phyloP scores from a whole-genome alignment of 345 rosid genomes.

The Sapria himalayana region DNA sequence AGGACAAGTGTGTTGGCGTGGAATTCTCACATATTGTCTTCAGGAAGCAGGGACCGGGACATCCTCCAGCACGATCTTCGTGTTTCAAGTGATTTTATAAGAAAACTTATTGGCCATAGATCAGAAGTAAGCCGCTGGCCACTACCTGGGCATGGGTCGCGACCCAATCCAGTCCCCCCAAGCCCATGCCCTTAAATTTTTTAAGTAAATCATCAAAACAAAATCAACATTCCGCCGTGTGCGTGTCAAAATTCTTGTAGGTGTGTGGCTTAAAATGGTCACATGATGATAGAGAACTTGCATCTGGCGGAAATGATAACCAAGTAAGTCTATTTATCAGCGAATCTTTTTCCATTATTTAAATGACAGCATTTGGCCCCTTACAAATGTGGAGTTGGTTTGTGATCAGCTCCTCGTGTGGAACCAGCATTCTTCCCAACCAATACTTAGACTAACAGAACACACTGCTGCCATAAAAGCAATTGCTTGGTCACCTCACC shows the following conservation, averaged over 20 bases:
- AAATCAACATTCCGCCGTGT: too few species aligned
- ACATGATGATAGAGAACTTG: conserved; percentile 90
- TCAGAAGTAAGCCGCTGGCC: conserved; percentile 36
- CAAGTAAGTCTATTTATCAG: conserved; percentile 27
- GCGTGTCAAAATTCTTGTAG: conserved; percentile 16
- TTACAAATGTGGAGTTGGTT: too few species aligned
- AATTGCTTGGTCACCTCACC: conserved; percentile 96
- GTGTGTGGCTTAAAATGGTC: conserved; percentile 95
- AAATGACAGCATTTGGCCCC: too few species aligned
- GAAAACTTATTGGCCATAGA: conserved; percentile 83
- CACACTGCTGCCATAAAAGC: conserved; percentile 99
- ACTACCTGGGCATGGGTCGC: too few species aligned
- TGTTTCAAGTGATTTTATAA: conserved; percentile 38
- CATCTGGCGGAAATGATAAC: conserved; percentile 96
- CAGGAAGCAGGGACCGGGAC: conserved; percentile 86
- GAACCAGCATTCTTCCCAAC: conserved; percentile 89
- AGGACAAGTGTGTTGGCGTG: conserved; percentile 91
- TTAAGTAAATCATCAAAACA: too few species aligned
- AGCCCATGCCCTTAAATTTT: too few species aligned
- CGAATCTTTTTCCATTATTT: not conserved
- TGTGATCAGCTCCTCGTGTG: conserved; percentile 62
- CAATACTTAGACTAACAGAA: conserved; percentile 49
- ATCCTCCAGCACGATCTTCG: conserved; percentile 96
- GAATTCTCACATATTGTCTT: conserved; percentile 69
- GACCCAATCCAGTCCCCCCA: too few species aligned